phyloP scores from a whole-genome alignment of 2,329 filamentous ascomycete genomes.

The Fusarium hainanense region DNA sequence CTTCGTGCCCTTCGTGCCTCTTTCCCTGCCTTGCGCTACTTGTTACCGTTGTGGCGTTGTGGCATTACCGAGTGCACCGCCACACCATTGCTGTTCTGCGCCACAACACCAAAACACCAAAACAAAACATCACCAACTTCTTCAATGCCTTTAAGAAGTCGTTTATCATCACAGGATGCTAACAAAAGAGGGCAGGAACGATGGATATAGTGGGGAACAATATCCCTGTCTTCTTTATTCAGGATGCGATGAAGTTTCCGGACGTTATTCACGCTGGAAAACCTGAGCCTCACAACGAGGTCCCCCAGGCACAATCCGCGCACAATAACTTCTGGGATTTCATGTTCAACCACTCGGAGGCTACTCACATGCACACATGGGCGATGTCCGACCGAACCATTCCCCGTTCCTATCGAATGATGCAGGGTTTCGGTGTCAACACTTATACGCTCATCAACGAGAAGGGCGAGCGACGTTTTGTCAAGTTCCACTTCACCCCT shows the following conservation, averaged over 20 bases:
- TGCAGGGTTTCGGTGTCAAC: conserved; percentile 88
- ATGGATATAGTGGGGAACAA: conserved; percentile 71
- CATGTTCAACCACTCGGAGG: conserved; percentile 69
- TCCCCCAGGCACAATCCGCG: conserved; percentile 76
- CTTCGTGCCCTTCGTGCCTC: too few relatives aligned
- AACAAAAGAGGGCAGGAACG: too few relatives aligned
- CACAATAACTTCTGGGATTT: conserved; percentile 87
- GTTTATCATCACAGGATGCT: too few relatives aligned
- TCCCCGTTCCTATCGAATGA: conserved; percentile 82
- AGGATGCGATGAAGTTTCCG: conserved; percentile 79
- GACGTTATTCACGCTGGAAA: conserved; percentile 73
- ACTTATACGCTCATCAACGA: conserved; percentile 77
- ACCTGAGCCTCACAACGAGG: conserved; percentile 76
- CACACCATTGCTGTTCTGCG: too few relatives aligned
- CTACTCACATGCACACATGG: conserved; percentile 85
- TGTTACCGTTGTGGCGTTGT: too few relatives aligned
- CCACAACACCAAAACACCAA: not conserved
- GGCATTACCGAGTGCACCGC: too few relatives aligned
- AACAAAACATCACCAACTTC: not conserved
- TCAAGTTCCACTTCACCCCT: conserved; percentile 83
- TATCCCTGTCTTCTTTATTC: conserved; percentile 81
- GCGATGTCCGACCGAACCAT: conserved; percentile 79
- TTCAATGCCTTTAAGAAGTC: not conserved
- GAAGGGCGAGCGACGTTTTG: conserved; percentile 75
- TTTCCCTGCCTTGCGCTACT: too few relatives aligned